Percentiles rank a stretch among this genome's conserved stretches.
phyloP scores from a whole-genome alignment of 345 rosid genomes.

The Salix viminalis region DNA sequence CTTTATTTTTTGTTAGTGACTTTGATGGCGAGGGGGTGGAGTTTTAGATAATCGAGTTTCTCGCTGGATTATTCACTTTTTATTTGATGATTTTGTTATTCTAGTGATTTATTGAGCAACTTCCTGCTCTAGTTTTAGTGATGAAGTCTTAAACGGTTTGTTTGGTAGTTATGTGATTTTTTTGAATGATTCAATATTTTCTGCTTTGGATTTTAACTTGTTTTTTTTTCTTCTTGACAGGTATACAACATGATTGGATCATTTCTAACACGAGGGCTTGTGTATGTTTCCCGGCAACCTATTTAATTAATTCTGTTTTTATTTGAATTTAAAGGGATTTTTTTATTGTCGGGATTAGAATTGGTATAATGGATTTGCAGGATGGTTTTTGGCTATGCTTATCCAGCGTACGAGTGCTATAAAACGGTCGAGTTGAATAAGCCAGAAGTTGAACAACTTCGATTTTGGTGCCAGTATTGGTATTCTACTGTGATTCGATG shows the following conservation, averaged over 20 bases:
- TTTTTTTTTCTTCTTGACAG: background rate
- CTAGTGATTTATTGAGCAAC: background rate
- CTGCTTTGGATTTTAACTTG: background rate
- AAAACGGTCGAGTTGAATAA: slow-evolving; percentile 54
- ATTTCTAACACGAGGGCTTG: slow-evolving; percentile 36
- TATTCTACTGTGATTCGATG: background rate
- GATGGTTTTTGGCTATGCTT: slow-evolving; percentile 55
- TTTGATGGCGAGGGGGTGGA: background rate
- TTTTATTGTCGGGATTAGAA: background rate
- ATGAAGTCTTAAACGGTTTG: background rate
- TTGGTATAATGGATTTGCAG: slow-evolving; percentile 21
- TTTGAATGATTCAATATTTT: background rate
- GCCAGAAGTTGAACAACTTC: slow-evolving; percentile 59
- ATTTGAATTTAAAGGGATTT: background rate
- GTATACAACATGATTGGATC: slow-evolving; percentile 33
- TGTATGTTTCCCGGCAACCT: slow-evolving; percentile 19
- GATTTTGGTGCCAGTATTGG: slow-evolving; percentile 73
- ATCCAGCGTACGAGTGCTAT: slow-evolving; percentile 65
- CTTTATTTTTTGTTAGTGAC: background rate
- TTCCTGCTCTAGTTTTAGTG: background rate
- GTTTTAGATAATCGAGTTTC: background rate
- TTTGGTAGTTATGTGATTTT: background rate
- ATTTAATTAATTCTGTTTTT: background rate
- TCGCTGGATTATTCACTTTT: background rate
- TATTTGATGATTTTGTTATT: background rate